These are phyloP conservation scores for Citrullus amarus DNA, from an alignment of 306 rosid genomes.

Conservation along the genomic window DNA sequence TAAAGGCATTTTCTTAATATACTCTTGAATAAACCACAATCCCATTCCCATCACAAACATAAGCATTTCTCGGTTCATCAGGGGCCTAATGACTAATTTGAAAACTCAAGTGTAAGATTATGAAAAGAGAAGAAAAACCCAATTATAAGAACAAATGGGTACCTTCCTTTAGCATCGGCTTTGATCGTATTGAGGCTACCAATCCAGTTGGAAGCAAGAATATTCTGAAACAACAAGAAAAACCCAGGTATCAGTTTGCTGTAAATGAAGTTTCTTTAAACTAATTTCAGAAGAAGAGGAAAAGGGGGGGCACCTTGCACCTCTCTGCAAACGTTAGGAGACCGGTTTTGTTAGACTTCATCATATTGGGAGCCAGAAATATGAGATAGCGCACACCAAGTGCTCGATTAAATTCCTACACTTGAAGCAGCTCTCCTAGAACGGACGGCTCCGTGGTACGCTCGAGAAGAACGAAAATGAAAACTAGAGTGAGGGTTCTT, in stretches of 20 bases:
- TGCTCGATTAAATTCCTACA: neutral
- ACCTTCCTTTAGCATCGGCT: slow-evolving; percentile 91
- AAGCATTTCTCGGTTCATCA: neutral
- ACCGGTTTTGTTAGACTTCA: slow-evolving; percentile 43
- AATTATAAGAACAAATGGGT: neutral
- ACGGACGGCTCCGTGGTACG: neutral
- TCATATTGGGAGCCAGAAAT: neutral
- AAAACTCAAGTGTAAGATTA: neutral
- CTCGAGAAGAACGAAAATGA: neutral
- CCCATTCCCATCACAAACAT: neutral
- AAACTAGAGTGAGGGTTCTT: neutral
- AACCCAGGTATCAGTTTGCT: neutral
- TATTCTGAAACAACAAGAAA: slow-evolving; percentile 32
- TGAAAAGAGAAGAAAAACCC: neutral
- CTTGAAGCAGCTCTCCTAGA: neutral
- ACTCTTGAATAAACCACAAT: neutral
- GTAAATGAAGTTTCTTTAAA: neutral
- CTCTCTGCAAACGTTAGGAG: slow-evolving; percentile 59
- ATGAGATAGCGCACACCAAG: slow-evolving; percentile 22
- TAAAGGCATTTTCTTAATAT: neutral
- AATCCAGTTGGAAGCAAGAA: slow-evolving; percentile 79
- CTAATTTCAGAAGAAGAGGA: slow-evolving; percentile 7
- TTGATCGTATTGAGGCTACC: slow-evolving; percentile 71
- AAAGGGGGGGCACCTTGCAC: slow-evolving; percentile 50
- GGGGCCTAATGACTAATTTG: neutral